These are phyloP conservation scores for Termitomyces sp. DNA, from an alignment of 1,284 basidiomycete genomes.

Conservation along the genomic window DNA sequence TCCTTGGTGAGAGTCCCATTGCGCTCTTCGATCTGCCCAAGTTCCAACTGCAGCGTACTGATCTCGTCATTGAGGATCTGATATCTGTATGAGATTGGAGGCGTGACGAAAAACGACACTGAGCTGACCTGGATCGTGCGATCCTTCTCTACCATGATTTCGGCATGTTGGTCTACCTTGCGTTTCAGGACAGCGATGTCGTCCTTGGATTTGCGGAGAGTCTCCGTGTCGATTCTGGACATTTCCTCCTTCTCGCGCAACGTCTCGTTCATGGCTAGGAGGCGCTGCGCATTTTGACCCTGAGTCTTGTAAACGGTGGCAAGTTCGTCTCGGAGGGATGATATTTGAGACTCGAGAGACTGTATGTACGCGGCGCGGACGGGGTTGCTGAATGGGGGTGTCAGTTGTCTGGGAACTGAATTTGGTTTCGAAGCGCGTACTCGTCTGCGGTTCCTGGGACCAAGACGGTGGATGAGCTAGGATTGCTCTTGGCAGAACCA, in stretches of 20 bases:
- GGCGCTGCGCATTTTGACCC: conserved; percentile 89
- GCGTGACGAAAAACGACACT: background rate
- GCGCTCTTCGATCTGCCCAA: conserved; percentile 83
- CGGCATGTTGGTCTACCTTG: conserved; percentile 80
- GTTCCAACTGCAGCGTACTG: conserved; percentile 83
- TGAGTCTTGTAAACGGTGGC: conserved; percentile 95
- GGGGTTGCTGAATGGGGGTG: conserved; percentile 53
- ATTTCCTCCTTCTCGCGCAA: conserved; percentile 88
- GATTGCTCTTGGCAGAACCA: conserved; percentile 60
- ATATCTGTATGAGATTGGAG: conserved; percentile 5
- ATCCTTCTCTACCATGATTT: conserved; percentile 86
- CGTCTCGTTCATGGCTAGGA: conserved; percentile 91
- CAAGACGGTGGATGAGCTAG: conserved; percentile 57
- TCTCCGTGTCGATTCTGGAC: conserved; percentile 73
- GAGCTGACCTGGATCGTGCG: conserved; percentile 74
- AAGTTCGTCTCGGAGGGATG: conserved; percentile 84
- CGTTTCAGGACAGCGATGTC: conserved; percentile 67
- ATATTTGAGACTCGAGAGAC: conserved; percentile 91
- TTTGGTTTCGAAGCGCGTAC: conserved; percentile 35
- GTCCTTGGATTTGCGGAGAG: conserved; percentile 63
- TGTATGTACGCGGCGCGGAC: conserved; percentile 83
- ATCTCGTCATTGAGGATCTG: conserved; percentile 95
- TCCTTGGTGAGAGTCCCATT: conserved; percentile 85
- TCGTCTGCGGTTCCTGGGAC: conserved; percentile 69
- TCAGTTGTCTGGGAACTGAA: conserved; percentile 8